These are phyloP conservation scores for Penicillium samsonianum DNA, from an alignment of 495 filamentous ascomycete genomes.

Conservation along the genomic window DNA sequence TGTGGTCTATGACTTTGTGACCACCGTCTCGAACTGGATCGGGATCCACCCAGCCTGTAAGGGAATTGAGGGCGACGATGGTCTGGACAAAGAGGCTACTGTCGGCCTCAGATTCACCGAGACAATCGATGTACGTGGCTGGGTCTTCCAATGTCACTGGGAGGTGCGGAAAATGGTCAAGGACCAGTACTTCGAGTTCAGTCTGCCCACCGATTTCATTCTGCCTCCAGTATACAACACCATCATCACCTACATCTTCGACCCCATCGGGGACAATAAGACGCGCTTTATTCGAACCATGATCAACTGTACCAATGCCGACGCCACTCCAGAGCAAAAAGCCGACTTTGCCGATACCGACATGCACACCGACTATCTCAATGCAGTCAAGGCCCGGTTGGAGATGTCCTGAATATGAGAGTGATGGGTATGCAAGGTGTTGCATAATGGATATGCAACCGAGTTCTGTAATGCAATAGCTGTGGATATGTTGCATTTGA, in stretches of 20 bases:
- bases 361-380: conserved; percentile 2
- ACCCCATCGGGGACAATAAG: conserved; percentile 2
- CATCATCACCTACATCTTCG: conserved; percentile 3
- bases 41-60: conserved; percentile 3
- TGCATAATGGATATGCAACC: neutral
- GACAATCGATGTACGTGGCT: conserved; percentile 4
- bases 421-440: conserved; percentile 4
- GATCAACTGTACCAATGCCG: conserved; percentile 3
- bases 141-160: conserved; percentile 3
- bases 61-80: conserved; percentile 3
- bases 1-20: conserved; percentile 4
- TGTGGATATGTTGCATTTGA: conserved; percentile 2
- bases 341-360: conserved; percentile 2
- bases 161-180: conserved; percentile 4
- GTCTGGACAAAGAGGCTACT: conserved; percentile 4
- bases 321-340: conserved; percentile 4
- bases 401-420: conserved; percentile 4
- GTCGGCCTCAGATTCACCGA: conserved; percentile 2
- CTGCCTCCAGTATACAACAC: conserved; percentile 2
- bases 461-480: neutral
- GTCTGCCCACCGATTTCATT: conserved; percentile 3
- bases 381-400: conserved; percentile 3
- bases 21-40: conserved; percentile 3
- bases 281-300: conserved; percentile 3
- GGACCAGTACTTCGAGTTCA: conserved; percentile 4